These are phyloP conservation scores for Marasmius sp. DNA, from an alignment of 1,284 basidiomycete genomes.

Conservation along the genomic window DNA sequence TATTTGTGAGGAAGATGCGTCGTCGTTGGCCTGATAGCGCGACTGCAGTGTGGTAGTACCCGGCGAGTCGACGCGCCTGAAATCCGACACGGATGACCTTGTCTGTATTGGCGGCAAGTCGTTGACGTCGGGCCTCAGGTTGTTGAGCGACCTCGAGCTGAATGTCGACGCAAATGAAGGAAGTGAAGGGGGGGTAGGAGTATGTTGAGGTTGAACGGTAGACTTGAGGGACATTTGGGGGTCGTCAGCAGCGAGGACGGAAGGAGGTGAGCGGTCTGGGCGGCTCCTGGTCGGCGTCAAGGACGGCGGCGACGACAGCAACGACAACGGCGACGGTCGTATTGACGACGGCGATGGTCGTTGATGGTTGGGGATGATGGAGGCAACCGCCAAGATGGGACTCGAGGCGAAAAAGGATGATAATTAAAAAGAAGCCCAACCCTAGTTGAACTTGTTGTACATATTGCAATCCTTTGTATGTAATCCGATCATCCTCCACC, in stretches of 20 bases:
- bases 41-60: slow-evolving; percentile 27
- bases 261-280: not conserved
- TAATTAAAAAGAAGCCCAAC: slow-evolving; percentile 16
- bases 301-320: slow-evolving; percentile 12
- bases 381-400: slow-evolving; percentile 20
- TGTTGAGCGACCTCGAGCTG: slow-evolving; percentile 50
- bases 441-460: slow-evolving; percentile 9
- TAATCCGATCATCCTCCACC: slow-evolving; percentile 13
- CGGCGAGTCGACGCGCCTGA: slow-evolving; percentile 34
- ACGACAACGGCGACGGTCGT: slow-evolving; percentile 7
- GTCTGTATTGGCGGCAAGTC: slow-evolving; percentile 66
- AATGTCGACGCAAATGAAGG: slow-evolving; percentile 77
- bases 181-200: slow-evolving; percentile 50
- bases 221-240: slow-evolving; percentile 26
- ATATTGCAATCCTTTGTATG: slow-evolving; percentile 7
- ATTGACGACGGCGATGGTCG: slow-evolving; percentile 16
- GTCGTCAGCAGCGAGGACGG: slow-evolving; percentile 1
- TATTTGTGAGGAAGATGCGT: slow-evolving; percentile 15
- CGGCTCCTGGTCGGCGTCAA: slow-evolving; percentile 4
- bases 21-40: slow-evolving; percentile 29
- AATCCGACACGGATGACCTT: slow-evolving; percentile 29
- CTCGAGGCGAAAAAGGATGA: slow-evolving; percentile 11
- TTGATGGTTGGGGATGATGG: slow-evolving; percentile 12
- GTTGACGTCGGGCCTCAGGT: slow-evolving; percentile 40
- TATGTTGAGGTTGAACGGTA: slow-evolving; percentile 35